Percentiles rank a stretch among this genome's conserved stretches.
Conservation (phyloP, 257 asterid species). For the Sherardia arvensis region DNA sequence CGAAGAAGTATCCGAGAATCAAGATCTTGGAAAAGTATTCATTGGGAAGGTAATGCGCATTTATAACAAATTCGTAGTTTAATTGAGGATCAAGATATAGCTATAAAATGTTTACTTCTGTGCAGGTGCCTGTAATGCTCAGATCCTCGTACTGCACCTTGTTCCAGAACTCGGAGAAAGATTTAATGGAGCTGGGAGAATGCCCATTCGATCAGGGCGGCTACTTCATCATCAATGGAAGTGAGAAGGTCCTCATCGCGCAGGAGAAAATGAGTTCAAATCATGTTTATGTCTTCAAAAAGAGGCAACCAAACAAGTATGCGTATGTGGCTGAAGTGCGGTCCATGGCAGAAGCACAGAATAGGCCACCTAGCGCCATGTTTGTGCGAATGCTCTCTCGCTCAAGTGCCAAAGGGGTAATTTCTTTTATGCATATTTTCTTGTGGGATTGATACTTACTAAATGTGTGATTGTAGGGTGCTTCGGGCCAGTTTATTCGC, state of each 20-base stretch:
- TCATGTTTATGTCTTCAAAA: slow-evolving; percentile 92
- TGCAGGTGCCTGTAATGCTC: slow-evolving; percentile 85
- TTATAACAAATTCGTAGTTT: not conserved
- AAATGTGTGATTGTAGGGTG: slow-evolving; percentile 50
- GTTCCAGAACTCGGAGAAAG: slow-evolving; percentile 90
- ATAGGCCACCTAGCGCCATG: slow-evolving; percentile 97
- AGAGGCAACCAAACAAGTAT: slow-evolving; percentile 99
- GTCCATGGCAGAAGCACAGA: slow-evolving; percentile 97
- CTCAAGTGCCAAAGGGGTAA: slow-evolving; percentile 91
- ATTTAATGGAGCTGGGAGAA: slow-evolving; percentile 96
- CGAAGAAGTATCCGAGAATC: slow-evolving; percentile 95
- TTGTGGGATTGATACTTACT: slow-evolving; percentile 2
- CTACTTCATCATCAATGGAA: slow-evolving; percentile 87
- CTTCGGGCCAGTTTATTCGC: slow-evolving; percentile 92
- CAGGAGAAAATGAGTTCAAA: slow-evolving; percentile 99
- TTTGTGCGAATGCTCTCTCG: slow-evolving; percentile 97
- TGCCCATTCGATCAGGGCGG: slow-evolving; percentile 98
- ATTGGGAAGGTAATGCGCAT: slow-evolving; percentile 84
- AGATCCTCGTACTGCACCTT: slow-evolving; percentile 92
- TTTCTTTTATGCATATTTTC: not conserved
- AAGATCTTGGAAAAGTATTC: slow-evolving; percentile 89
- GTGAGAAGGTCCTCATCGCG: slow-evolving; percentile 96
- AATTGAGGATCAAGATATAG: not conserved
- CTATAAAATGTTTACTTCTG: slow-evolving; percentile 7
- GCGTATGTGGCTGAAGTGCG: slow-evolving; percentile 89